Percentiles rank a stretch among this genome's conserved stretches.
These are phyloP conservation scores for Trichoderma orchidacearum DNA, from an alignment of 495 filamentous ascomycete species.

Conservation along the genomic window DNA sequence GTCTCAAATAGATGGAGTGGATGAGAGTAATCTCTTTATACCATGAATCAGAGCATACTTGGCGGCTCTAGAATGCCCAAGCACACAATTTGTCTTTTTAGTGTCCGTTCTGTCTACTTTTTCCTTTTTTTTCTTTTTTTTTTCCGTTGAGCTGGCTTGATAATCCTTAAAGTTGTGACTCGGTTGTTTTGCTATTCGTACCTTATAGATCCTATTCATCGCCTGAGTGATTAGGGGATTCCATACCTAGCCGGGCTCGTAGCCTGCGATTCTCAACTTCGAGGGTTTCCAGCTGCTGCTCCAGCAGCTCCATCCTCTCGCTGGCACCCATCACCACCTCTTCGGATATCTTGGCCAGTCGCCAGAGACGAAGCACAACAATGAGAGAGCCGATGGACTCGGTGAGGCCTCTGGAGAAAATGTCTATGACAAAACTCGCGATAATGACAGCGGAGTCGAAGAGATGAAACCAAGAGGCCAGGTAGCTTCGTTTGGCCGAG, in stretches of 20 bases:
- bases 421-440: conserved; percentile 43
- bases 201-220: neutral
- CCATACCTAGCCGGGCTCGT: neutral
- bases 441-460: conserved; percentile 53
- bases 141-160: too few species aligned
- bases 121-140: neutral
- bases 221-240: neutral
- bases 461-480: conserved; percentile 44
- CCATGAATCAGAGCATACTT: neutral
- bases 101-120: neutral
- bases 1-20: neutral
- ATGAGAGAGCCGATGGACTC: conserved; percentile 50
- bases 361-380: conserved; percentile 50
- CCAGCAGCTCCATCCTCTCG: conserved; percentile 31
- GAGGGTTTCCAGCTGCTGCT: neutral
- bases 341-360: conserved; percentile 55
- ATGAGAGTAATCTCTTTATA: neutral
- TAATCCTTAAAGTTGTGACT: too few species aligned
- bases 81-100: neutral
- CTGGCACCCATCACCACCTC: conserved; percentile 45
- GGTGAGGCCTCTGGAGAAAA: conserved; percentile 39
- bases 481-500: conserved; percentile 32
- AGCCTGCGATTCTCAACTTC: conserved; percentile 1
- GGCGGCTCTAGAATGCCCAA: neutral
- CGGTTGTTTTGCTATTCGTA: too few species aligned